Evolutionary conservation across 1,284 basidiomycete species (phyloP).

Genomic region (Rhodotorula sp.): DNA sequence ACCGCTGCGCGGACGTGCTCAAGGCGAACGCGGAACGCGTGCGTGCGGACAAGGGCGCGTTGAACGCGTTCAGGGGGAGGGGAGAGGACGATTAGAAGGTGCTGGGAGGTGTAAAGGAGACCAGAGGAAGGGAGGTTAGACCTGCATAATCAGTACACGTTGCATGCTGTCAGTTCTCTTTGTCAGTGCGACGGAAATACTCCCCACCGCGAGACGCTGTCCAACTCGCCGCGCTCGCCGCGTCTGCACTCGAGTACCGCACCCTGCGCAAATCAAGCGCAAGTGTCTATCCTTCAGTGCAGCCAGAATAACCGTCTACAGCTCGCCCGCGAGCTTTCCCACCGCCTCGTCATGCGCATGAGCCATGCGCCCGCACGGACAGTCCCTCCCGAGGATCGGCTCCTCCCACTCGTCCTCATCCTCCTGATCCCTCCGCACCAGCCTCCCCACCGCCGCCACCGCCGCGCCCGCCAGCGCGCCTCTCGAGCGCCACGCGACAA

Average conservation of each 20-base stretch:
- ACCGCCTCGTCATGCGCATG: background rate
- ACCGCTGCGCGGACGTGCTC: conserved; percentile 26
- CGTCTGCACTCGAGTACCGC: no score
- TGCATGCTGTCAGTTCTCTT: no score
- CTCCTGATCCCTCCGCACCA: no score
- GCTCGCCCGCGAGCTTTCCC: background rate
- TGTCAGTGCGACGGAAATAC: no score
- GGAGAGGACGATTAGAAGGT: conserved; percentile 19
- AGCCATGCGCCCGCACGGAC: conserved; percentile 16
- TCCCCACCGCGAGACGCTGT: no score
- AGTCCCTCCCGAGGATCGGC: background rate
- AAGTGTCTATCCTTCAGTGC: no score
- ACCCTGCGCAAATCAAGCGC: no score
- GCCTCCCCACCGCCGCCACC: no score
- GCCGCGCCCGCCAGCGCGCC: background rate
- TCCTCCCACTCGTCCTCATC: background rate
- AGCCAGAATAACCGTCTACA: conserved; percentile 5
- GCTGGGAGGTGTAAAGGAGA: no score
- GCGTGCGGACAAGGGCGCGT: conserved; percentile 16
- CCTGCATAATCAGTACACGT: no score
- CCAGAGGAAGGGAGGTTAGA: background rate
- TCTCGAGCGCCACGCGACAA: background rate
- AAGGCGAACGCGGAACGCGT: conserved; percentile 24
- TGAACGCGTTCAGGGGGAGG: conserved; percentile 30
- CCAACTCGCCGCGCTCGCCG: no score